A percentile compares a stretch with the other conserved stretches of the same genome.
These are phyloP conservation scores for Moricandia moricandioides DNA, from an alignment of 345 rosid genomes.

Conservation along the genomic window DNA sequence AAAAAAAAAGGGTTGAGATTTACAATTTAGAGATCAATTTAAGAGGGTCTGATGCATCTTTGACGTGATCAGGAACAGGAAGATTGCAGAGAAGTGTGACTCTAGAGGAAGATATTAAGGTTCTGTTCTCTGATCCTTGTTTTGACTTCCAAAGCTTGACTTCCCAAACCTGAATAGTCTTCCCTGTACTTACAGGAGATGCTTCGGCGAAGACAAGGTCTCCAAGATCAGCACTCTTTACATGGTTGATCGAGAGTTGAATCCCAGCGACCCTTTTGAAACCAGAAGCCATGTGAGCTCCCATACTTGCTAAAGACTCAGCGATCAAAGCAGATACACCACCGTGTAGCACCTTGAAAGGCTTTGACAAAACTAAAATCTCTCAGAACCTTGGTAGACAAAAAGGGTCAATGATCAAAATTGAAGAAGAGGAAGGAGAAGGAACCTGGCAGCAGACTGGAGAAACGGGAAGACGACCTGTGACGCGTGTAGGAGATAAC, in stretches of 20 bases:
- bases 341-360: constrained; percentile 92
- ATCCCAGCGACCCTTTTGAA: constrained; percentile 77
- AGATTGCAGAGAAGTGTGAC: constrained; percentile 71
- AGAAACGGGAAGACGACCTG: constrained; percentile 68
- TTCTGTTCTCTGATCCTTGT: constrained; percentile 36
- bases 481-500: constrained; percentile 48
- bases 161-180: constrained; percentile 93
- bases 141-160: constrained; percentile 61
- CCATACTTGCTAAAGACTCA: constrained; percentile 82
- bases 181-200: constrained; percentile 59
- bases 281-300: constrained; percentile 87
- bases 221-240: constrained; percentile 75
- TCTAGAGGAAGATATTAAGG: constrained; percentile 56
- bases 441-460: constrained; percentile 59
- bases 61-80: constrained; percentile 63
- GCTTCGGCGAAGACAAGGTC: constrained; percentile 72
- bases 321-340: constrained; percentile 92
- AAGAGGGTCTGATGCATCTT: constrained; percentile 47
- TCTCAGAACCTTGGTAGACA: neutral
- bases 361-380: constrained; percentile 34
- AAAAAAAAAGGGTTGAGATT: neutral
- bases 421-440: neutral
- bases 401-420: neutral
- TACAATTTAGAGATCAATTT: constrained; percentile 57
- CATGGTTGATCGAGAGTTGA: constrained; percentile 77